Evolutionary conservation across 1,284 basidiomycete genomes (phyloP).

Genomic region (Cutaneotrichosporon cutaneum): DNA sequence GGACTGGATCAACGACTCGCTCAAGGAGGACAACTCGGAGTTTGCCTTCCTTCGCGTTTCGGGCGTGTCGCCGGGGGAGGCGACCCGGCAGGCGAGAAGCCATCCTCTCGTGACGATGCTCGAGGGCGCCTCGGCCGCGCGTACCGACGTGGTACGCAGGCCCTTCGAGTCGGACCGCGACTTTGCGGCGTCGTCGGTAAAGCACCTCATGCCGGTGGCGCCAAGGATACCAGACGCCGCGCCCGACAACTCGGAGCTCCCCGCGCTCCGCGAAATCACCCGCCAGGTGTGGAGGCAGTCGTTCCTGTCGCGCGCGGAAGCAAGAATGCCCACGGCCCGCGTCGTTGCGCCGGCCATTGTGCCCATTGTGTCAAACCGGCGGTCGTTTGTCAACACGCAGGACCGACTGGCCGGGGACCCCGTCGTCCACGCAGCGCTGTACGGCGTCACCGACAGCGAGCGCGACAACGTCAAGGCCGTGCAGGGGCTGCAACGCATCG

Average conservation of each 20-base stretch:
- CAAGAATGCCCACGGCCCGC: slow-evolving; percentile 78
- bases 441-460: slow-evolving; percentile 74
- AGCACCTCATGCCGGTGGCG: slow-evolving; percentile 45
- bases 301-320: slow-evolving; percentile 71
- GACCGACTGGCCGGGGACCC: slow-evolving; percentile 58
- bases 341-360: slow-evolving; percentile 82
- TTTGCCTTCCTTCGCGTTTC: slow-evolving; percentile 79
- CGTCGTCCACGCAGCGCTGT: slow-evolving; percentile 72
- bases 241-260: slow-evolving; percentile 15
- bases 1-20: slow-evolving; percentile 73
- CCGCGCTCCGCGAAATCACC: slow-evolving; percentile 59
- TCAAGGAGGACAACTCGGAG: slow-evolving; percentile 59
- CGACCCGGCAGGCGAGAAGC: slow-evolving; percentile 57
- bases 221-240: slow-evolving; percentile 46
- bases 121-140: slow-evolving; percentile 20
- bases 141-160: slow-evolving; percentile 46
- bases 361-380: slow-evolving; percentile 66
- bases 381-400: slow-evolving; percentile 75
- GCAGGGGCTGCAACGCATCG: slow-evolving; percentile 56
- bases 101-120: slow-evolving; percentile 38
- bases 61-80: slow-evolving; percentile 64
- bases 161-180: slow-evolving; percentile 54
- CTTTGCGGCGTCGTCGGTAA: slow-evolving; percentile 57
- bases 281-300: slow-evolving; percentile 67
- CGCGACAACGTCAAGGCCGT: slow-evolving; percentile 65